These are phyloP conservation scores for Sinapis alba DNA, from an alignment of 441 rosid species.

Conservation along the genomic window DNA sequence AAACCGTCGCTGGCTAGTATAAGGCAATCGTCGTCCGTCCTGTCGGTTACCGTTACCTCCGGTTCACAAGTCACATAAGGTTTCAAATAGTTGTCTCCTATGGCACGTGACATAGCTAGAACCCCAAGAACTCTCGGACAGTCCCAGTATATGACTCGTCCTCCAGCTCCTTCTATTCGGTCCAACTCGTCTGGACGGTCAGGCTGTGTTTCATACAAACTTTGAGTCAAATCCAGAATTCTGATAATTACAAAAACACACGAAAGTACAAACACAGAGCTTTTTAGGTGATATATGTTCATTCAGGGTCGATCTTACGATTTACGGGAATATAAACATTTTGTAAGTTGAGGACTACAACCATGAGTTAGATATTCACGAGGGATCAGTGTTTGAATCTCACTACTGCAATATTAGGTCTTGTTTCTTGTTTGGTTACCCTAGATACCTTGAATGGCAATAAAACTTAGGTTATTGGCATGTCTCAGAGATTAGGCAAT, in stretches of 20 bases:
- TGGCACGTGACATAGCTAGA: constrained; percentile 94
- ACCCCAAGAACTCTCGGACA: constrained; percentile 81
- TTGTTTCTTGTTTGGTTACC: neutral
- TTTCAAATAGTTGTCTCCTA: constrained; percentile 67
- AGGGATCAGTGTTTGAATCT: neutral
- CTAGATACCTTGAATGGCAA: neutral
- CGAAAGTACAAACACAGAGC: neutral
- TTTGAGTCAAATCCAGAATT: neutral
- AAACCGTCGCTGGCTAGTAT: constrained; percentile 61
- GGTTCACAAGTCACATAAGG: constrained; percentile 65
- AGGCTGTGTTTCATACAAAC: constrained; percentile 53
- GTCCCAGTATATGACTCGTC: constrained; percentile 92
- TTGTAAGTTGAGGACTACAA: too few species aligned
- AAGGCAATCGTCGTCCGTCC: constrained; percentile 54
- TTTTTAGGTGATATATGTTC: neutral
- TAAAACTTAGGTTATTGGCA: neutral
- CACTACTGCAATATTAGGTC: neutral
- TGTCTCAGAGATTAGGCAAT: neutral
- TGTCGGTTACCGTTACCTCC: constrained; percentile 51
- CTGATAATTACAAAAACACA: neutral
- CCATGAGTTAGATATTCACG: neutral
- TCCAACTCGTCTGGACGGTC: constrained; percentile 84
- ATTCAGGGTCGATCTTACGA: neutral
- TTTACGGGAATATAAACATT: neutral
- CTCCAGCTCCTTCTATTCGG: constrained; percentile 76